Percentiles rank a stretch among this genome's conserved stretches.
phyloP scores from a whole-genome alignment of 108 stramenopile genomes.

The Stephanodiscus minutulus region DNA sequence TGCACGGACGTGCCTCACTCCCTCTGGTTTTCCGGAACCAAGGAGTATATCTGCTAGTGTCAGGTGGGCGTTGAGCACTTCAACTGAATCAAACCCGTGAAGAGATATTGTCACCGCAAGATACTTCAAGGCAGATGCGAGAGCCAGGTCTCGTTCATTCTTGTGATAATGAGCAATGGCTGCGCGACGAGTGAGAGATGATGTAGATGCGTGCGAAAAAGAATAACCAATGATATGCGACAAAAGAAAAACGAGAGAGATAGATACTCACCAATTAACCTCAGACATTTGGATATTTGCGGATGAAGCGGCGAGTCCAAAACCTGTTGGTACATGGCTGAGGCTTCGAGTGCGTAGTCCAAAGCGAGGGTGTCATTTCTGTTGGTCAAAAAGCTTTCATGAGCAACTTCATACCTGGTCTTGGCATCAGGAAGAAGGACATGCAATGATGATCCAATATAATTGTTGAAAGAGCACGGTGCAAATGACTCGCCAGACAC shows the following conservation, averaged over 20 bases:
- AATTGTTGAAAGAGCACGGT: slow-evolving; percentile 59
- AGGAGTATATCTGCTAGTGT: slow-evolving; percentile 65
- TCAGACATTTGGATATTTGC: slow-evolving; percentile 70
- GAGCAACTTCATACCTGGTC: slow-evolving; percentile 72
- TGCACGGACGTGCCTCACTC: slow-evolving; percentile 83
- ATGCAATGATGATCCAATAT: slow-evolving; percentile 63
- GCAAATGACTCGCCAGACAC: slow-evolving; percentile 59
- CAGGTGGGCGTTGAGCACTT: slow-evolving; percentile 60
- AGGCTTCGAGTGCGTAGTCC: slow-evolving; percentile 83
- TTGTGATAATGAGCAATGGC: slow-evolving; percentile 77
- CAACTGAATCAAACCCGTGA: slow-evolving; percentile 78
- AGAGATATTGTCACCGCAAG: slow-evolving; percentile 80
- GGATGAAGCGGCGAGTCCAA: slow-evolving; percentile 76
- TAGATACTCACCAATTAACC: no score
- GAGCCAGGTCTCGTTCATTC: slow-evolving; percentile 66
- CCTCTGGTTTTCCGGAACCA: slow-evolving; percentile 47
- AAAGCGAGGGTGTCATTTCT: slow-evolving; percentile 66
- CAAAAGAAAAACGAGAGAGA: no score
- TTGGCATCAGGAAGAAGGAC: slow-evolving; percentile 84
- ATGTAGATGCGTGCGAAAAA: no score
- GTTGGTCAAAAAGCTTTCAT: slow-evolving; percentile 47
- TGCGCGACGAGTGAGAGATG: no score
- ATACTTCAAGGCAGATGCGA: slow-evolving; percentile 67
- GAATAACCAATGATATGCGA: no score
- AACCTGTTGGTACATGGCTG: slow-evolving; percentile 74